Conservation (phyloP, 2,329 filamentous ascomycete genomes). For the Sporothrix phasma region DNA sequence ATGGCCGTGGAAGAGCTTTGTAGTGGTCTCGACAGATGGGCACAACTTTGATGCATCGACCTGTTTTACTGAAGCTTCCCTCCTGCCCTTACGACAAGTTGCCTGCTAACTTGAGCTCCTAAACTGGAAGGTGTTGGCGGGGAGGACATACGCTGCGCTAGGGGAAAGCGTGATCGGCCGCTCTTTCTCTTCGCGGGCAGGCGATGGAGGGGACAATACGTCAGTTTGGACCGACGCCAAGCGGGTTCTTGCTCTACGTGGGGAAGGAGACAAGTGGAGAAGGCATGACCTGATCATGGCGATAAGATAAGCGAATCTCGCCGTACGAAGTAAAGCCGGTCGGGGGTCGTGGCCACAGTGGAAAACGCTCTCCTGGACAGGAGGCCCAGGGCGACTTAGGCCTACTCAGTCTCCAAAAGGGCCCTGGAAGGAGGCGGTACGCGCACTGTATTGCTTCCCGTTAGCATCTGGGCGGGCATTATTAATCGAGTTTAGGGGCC, state of each 20-base stretch:
- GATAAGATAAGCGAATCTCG: conserved; percentile 15
- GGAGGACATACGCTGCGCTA: background rate
- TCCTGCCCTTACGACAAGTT: background rate
- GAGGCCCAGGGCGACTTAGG: too few relatives aligned
- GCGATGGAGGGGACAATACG: background rate
- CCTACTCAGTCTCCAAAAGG: background rate
- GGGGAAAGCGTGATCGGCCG: background rate
- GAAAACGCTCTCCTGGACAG: too few relatives aligned
- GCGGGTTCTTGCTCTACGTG: background rate
- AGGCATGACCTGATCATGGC: background rate
- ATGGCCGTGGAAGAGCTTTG: background rate
- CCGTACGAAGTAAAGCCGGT: background rate
- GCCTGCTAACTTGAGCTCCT: background rate
- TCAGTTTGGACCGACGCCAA: background rate
- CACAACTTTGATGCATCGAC: background rate
- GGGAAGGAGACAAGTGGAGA: background rate
- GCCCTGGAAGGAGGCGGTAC: background rate
- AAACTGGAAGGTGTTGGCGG: conserved; percentile 6
- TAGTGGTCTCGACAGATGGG: background rate
- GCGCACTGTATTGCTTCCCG: background rate
- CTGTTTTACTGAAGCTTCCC: background rate
- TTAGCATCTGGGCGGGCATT: background rate
- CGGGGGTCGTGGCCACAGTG: background rate
- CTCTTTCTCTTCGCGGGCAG: background rate
- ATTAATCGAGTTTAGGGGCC: background rate